Evolutionary conservation across 1,284 basidiomycete species (phyloP).

Genomic region (Filobasidium uniguttulatum): DNA sequence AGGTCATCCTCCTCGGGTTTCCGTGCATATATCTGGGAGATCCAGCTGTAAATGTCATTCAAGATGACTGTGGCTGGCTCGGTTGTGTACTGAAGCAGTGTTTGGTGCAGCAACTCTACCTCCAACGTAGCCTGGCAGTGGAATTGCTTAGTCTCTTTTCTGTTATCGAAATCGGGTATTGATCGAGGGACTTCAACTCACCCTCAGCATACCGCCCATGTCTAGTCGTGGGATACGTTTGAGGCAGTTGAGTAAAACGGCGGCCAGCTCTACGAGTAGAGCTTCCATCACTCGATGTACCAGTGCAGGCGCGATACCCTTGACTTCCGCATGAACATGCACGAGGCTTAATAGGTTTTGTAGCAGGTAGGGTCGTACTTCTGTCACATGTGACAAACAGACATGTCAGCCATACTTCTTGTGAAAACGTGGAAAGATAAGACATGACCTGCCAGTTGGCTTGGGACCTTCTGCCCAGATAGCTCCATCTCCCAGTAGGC

Average conservation of each 20-base stretch:
- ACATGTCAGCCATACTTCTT: background rate
- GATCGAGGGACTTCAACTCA: conserved; percentile 37
- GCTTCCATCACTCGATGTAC: conserved; percentile 68
- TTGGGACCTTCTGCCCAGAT: conserved; percentile 85
- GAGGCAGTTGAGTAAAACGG: conserved; percentile 71
- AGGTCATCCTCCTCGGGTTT: conserved; percentile 40
- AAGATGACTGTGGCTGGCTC: conserved; percentile 63
- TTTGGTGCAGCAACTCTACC: conserved; percentile 98
- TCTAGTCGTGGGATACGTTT: conserved; percentile 75
- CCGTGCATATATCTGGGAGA: conserved; percentile 80
- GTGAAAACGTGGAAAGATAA: conserved; percentile 2
- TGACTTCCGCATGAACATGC: conserved; percentile 81
- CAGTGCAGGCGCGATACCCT: conserved; percentile 58
- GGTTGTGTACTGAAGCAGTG: conserved; percentile 74
- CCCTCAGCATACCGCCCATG: conserved; percentile 95
- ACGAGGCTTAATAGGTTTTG: conserved; percentile 77
- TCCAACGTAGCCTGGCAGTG: conserved; percentile 96
- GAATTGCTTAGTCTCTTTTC: conserved; percentile 4
- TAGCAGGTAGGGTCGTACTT: conserved; percentile 90
- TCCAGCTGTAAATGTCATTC: conserved; percentile 83
- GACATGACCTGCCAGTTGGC: conserved; percentile 53
- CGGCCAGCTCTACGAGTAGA: conserved; percentile 69
- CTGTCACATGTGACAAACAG: conserved; percentile 39
- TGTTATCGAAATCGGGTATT: background rate
- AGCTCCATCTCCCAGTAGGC: conserved; percentile 64